Base-by-base conservation (phyloP, 129 eudicot species). In the Arctium lappa region DNA sequence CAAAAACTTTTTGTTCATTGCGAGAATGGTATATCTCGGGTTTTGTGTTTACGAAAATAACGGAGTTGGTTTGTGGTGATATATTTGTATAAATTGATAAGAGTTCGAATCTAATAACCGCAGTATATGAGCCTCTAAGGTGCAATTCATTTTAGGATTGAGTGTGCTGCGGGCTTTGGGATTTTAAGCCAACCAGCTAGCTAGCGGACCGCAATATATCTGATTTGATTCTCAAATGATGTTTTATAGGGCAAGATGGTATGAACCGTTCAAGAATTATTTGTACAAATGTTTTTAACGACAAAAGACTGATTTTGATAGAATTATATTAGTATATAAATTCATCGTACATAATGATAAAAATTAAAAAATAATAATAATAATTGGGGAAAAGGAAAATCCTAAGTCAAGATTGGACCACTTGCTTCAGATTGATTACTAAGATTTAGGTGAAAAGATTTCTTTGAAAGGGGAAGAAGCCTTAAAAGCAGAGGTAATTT, bases 1-100 rank as follows among this genome's bases (percentile, higher is more conserved):
- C 80, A 63, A 65, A 62, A 71, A 48, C 71, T 69, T 81, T 77
- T 39, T 72, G 72, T 66, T 78, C 74, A 39, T 65, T 78, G 74
- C 56, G 3, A 53, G 56, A 72, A 60, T 53, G 37, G 22, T 80
- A 70, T 29, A 33, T 80, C 34, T 48, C n/a, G 48, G 9, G 50
- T 69, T 80, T 6, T 31, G 53, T 32, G 69, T 69, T 38, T 79
- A n/a, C 13, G 5, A 15, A 50, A 50, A 50, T 13, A 50, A 50
- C 16, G 2, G 18, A 50, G 5, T 12, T 15, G n/a, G 18, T 50
- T 50, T 50, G 4, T 1, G 63, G 18, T 10, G 11, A 1, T 48
- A 48, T 3, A 37, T 5, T 40, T 40, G 46, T 40, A 40, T 10
- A 40, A 40, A 40, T 40, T 1, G 46, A 40, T 5, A 10, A 40